Percentiles rank a stretch among this genome's conserved stretches.
These are phyloP conservation scores for Beauveria sp. DNA, from an alignment of 2,329 filamentous ascomycete species.

Conservation along the genomic window DNA sequence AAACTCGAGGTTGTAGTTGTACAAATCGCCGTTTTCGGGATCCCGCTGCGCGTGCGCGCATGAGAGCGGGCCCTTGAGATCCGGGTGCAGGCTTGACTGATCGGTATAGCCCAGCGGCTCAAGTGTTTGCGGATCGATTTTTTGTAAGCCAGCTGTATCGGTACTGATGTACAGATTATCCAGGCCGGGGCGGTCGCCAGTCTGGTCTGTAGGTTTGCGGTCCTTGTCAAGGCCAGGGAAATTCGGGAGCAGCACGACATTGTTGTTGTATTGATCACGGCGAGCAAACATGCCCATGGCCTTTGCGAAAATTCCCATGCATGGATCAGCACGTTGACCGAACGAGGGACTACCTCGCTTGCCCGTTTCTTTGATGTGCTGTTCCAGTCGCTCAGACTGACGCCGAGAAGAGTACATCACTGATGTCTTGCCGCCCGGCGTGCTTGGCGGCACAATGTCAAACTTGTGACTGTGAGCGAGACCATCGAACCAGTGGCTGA, in stretches of 20 bases:
- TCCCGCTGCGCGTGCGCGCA: conserved; percentile 67
- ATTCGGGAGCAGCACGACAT: conserved; percentile 58
- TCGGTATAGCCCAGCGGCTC: conserved; percentile 60
- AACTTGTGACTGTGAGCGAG: conserved; percentile 67
- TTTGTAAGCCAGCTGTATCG: conserved; percentile 49
- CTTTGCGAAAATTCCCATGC: conserved; percentile 65
- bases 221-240: conserved; percentile 46
- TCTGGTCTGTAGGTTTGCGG: conserved; percentile 13
- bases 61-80: conserved; percentile 58
- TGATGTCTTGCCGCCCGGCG: conserved; percentile 18
- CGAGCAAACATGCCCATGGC: conserved; percentile 52
- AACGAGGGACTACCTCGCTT: conserved; percentile 53
- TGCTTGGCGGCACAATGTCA: conserved; percentile 46
- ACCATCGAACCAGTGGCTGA: conserved; percentile 77
- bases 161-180: conserved; percentile 47
- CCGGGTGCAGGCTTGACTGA: conserved; percentile 58
- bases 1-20: conserved; percentile 73
- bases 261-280: conserved; percentile 40
- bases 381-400: conserved; percentile 56
- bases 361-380: conserved; percentile 54
- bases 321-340: conserved; percentile 65
- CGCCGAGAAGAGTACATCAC: conserved; percentile 67
- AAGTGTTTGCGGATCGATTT: conserved; percentile 61
- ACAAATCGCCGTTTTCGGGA: conserved; percentile 64
- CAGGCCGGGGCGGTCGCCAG: conserved; percentile 32